Percentiles rank a stretch among this genome's conserved stretches.
Conservation (phyloP, 345 rosid species). For the Toxicodendron radicans region DNA sequence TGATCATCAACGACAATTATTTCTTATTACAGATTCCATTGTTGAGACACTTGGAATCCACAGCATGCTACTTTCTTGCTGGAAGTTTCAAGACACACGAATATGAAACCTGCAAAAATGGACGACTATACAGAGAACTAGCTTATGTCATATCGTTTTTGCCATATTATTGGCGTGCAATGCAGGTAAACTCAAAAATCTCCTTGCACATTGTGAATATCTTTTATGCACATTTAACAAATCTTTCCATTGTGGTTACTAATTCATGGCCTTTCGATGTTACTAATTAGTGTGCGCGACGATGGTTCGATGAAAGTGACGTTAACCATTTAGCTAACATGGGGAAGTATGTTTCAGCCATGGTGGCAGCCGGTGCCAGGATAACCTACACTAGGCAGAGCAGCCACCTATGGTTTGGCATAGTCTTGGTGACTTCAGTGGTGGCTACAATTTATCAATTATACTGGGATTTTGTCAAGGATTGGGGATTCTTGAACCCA, state of each 20-base stretch:
- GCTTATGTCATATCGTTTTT: constrained; percentile 79
- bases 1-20: neutral
- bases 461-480: constrained; percentile 95
- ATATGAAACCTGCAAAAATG: constrained; percentile 63
- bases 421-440: constrained; percentile 63
- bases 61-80: constrained; percentile 82
- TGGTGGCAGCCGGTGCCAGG: constrained; percentile 94
- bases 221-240: neutral
- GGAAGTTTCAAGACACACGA: constrained; percentile 66
- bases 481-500: constrained; percentile 84
- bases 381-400: constrained; percentile 62
- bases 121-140: constrained; percentile 66
- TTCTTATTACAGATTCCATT: constrained; percentile 61
- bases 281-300: constrained; percentile 71
- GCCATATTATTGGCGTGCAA: constrained; percentile 94
- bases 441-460: constrained; percentile 78
- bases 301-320: constrained; percentile 86
- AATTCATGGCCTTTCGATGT: neutral
- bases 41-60: constrained; percentile 78
- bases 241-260: neutral
- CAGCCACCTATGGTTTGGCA: constrained; percentile 46
- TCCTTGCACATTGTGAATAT: neutral
- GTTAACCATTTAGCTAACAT: constrained; percentile 72
- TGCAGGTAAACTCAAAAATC: constrained; percentile 58
- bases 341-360: constrained; percentile 96